Evolutionary conservation across 2,329 filamentous ascomycete genomes (phyloP).

Genomic region (Colletotrichum liriopes): DNA sequence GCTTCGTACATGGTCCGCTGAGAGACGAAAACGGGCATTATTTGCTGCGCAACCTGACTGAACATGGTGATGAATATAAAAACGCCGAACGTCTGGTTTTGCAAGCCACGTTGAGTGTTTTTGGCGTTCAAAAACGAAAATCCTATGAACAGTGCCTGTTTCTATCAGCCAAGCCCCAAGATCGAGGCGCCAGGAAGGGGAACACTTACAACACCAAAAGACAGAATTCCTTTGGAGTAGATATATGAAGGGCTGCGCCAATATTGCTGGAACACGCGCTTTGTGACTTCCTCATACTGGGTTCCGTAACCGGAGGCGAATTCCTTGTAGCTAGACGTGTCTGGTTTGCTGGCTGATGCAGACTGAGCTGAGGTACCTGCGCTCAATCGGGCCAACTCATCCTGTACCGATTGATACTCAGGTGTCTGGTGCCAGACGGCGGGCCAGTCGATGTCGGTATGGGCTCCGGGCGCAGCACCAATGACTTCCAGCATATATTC

Average conservation of each 20-base stretch:
- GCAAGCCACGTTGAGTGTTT: conserved; percentile 75
- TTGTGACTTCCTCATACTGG: conserved; percentile 52
- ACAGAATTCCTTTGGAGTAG: conserved; percentile 67
- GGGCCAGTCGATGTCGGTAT: conserved; percentile 65
- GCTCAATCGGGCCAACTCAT: conserved; percentile 24
- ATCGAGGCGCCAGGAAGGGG: no score
- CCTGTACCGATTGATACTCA: conserved; percentile 53
- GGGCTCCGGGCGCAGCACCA: conserved; percentile 59
- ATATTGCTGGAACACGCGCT: conserved; percentile 56
- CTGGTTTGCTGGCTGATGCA: not conserved
- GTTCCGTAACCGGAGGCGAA: conserved; percentile 51
- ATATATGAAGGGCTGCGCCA: conserved; percentile 70
- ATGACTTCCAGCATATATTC: conserved; percentile 61
- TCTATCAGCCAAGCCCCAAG: not conserved
- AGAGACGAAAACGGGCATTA: conserved; percentile 80
- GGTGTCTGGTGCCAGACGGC: conserved; percentile 60
- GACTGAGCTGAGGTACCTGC: not conserved
- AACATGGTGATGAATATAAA: conserved; percentile 83
- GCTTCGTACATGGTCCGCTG: conserved; percentile 80
- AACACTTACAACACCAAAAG: conserved; percentile 37
- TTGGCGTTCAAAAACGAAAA: conserved; percentile 76
- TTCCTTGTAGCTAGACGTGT: conserved; percentile 50
- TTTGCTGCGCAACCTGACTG: conserved; percentile 74
- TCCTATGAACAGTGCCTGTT: conserved; percentile 74
- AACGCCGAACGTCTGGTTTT: conserved; percentile 80